phyloP scores from a whole-genome alignment of 2,329 filamentous ascomycete species.

The Trichoderma sp. region DNA sequence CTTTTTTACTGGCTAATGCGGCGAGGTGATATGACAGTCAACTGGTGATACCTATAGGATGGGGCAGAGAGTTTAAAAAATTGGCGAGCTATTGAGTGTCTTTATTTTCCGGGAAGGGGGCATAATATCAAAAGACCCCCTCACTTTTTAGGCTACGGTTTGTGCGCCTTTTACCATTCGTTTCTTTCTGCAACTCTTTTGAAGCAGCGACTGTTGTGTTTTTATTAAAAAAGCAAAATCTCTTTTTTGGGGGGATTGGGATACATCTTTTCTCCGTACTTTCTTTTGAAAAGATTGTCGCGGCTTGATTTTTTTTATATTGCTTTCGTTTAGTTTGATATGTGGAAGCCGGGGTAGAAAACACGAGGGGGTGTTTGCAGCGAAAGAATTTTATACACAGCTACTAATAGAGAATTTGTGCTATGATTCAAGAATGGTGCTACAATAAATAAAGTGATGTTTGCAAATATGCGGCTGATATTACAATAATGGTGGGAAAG shows the following conservation, averaged over 20 bases:
- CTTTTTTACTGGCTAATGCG: background rate
- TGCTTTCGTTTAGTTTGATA: background rate
- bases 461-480: background rate
- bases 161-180: constrained; percentile 16
- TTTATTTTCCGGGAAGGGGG: background rate
- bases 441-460: background rate
- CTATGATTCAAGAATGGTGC: background rate
- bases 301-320: background rate
- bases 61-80: background rate
- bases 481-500: too few species aligned
- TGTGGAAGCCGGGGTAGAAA: background rate
- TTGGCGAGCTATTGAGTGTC: constrained; percentile 3
- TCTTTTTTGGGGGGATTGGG: constrained; percentile 12
- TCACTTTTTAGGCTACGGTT: constrained; percentile 1
- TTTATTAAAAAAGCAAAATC: constrained; percentile 22
- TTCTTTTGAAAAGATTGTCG: constrained; percentile 1
- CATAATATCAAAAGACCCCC: background rate
- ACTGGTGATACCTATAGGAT: constrained; percentile 7
- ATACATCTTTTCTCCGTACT: background rate
- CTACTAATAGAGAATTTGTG: constrained; percentile 30
- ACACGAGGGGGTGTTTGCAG: background rate
- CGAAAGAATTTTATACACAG: constrained; percentile 22
- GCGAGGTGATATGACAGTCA: background rate
- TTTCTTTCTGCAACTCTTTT: background rate
- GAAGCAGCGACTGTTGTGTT: constrained; percentile 20